Conservation (phyloP, 177 flowering plant species). For the Tripterygium wilfordii region DNA sequence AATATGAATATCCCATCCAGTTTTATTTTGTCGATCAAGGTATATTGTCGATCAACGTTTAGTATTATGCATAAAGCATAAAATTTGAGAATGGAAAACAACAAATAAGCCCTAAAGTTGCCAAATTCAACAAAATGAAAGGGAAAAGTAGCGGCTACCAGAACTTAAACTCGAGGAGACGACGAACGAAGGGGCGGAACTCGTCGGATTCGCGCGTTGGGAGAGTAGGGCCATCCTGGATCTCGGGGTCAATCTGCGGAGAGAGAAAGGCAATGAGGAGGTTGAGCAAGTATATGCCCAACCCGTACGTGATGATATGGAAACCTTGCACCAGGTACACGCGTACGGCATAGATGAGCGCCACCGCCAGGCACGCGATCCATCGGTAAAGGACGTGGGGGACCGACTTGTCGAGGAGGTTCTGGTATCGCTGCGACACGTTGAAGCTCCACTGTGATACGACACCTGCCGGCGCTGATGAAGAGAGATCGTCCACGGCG, state of each 20-base stretch:
- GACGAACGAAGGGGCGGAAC: slow-evolving; percentile 69
- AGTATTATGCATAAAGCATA: no score
- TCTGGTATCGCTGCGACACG: slow-evolving; percentile 38
- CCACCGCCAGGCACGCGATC: slow-evolving; percentile 32
- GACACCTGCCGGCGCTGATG: background rate
- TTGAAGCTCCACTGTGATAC: slow-evolving; percentile 24
- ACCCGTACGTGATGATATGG: slow-evolving; percentile 55
- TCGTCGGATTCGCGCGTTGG: slow-evolving; percentile 58
- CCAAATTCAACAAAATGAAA: background rate
- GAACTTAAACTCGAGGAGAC: slow-evolving; percentile 68
- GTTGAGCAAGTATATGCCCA: slow-evolving; percentile 58
- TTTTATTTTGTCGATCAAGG: no score
- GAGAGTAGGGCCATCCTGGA: slow-evolving; percentile 39
- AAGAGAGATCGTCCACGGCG: no score
- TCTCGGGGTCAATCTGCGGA: slow-evolving; percentile 65
- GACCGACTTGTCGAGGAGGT: slow-evolving; percentile 47
- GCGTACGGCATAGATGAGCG: slow-evolving; percentile 35
- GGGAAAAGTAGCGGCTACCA: slow-evolving; percentile 30
- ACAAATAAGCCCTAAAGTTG: no score
- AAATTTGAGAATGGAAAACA: no score
- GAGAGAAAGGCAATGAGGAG: slow-evolving; percentile 61
- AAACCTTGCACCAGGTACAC: slow-evolving; percentile 53
- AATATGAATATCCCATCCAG: no score
- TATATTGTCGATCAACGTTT: no score
- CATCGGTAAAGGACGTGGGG: slow-evolving; percentile 48